A percentile compares a stretch with the other conserved stretches of the same genome.
Conservation (phyloP, 345 rosid genomes). For the Cardamine chenopodiifolia region DNA sequence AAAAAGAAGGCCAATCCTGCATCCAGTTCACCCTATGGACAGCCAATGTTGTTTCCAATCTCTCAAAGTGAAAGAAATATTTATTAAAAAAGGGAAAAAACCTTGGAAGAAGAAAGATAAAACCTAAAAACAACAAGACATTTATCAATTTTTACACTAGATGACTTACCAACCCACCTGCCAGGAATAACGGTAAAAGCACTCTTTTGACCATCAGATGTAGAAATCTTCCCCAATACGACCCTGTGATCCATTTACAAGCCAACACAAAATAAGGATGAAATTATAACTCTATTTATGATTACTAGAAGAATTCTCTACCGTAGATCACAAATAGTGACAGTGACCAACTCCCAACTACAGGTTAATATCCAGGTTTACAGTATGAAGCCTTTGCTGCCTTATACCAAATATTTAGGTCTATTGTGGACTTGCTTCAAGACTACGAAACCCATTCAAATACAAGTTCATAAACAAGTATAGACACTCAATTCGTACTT, state of each 20-base stretch:
- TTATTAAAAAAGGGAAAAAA: background rate
- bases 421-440: conserved; percentile 13
- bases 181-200: conserved; percentile 80
- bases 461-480: conserved; percentile 22
- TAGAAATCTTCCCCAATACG: conserved; percentile 89
- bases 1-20: conserved; percentile 6
- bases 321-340: conserved; percentile 30
- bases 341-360: conserved; percentile 19
- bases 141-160: conserved; percentile 31
- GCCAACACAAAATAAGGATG: conserved; percentile 44
- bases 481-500: background rate
- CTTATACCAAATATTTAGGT: conserved; percentile 1
- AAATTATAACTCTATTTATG: conserved; percentile 40
- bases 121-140: conserved; percentile 25
- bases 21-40: conserved; percentile 16
- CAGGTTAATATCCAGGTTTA: conserved; percentile 30
- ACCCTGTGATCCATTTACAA: conserved; percentile 83
- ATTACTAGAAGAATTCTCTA: conserved; percentile 38
- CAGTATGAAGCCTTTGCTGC: conserved; percentile 1
- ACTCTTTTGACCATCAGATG: conserved; percentile 86
- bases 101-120: background rate
- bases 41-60: conserved; percentile 14
- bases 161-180: conserved; percentile 95
- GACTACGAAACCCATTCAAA: conserved; percentile 12
- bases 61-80: background rate